Base-by-base conservation (phyloP, 768 basidiomycete genomes). In the Lentinus brumalis region DNA sequence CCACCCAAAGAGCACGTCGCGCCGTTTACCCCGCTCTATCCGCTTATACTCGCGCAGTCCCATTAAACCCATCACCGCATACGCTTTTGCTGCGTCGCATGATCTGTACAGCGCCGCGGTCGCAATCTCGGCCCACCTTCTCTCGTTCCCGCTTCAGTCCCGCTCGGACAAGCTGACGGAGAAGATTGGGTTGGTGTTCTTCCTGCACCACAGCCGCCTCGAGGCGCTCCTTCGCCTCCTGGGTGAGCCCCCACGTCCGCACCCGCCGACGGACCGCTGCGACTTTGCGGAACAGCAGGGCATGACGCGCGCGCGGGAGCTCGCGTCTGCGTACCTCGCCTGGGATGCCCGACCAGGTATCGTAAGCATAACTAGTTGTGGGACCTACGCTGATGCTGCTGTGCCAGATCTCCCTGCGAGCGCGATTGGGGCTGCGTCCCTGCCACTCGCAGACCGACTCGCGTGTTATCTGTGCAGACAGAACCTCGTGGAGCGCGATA, bases 51-150 rank as follows among this genome's bases (percentile, higher is more conserved):
- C 21, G 68, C 70, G 1, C 65, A 67, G 35, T 72, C 75, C 72
- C 5, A 50, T 71, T 6, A 52, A 53, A n/a, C 76, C 79, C 2
- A 57, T 80, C 14, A 71, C 77, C 1, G 59, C 78, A 1, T 83
- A 79, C 60, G 63, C 76, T 0, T 68, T 80, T 9, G 80, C 79
- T 0, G 76, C 70, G 12, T 54, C 59, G n/a, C 50, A 70, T 57
- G 53, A 70, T 39, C 66, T 81, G 4, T 60, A 76, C 31, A 63
- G 70, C 0, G 70, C 82, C 14, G 79, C 79, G 1, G 69, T 74
- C 16, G 61, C 65, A 21, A 63, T 73, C 0, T 79, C 78, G 3
- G 67, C 74, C 6, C 71, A 75, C 61, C 71, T 78, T 5, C 67
- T 79, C 39, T 70, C 75, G 2, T 67, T 68, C 31, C 63, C 73